A percentile compares a stretch with the other conserved stretches of the same genome.
These are phyloP conservation scores for Penicillium silybi DNA, from an alignment of 495 filamentous ascomycete genomes.

Conservation along the genomic window DNA sequence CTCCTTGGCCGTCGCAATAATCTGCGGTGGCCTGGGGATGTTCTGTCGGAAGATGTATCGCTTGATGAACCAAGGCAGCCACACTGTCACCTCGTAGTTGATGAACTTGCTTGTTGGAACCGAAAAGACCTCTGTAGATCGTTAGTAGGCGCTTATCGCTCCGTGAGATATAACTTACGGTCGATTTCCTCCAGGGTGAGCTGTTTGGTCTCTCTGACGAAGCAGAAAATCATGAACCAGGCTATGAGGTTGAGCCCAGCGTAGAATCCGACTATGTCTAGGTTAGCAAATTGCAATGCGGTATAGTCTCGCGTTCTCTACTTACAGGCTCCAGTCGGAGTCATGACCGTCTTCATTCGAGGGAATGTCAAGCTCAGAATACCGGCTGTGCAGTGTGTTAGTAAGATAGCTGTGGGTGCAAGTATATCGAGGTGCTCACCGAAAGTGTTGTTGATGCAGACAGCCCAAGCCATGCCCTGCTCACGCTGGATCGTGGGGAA, in stretches of 20 bases:
- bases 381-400: conserved; percentile 23
- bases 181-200: conserved; percentile 39
- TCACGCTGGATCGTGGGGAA: conserved; percentile 48
- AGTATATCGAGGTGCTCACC: conserved; percentile 16
- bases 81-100: conserved; percentile 34
- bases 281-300: background rate
- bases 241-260: conserved; percentile 50
- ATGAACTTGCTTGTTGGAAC: conserved; percentile 42
- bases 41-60: conserved; percentile 40
- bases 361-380: conserved; percentile 51
- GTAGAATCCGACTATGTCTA: conserved; percentile 40
- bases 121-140: conserved; percentile 38
- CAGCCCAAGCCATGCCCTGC: conserved; percentile 43
- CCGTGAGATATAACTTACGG: conserved; percentile 14
- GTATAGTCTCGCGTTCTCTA: background rate
- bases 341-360: conserved; percentile 42
- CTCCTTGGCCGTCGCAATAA: conserved; percentile 26
- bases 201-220: conserved; percentile 49
- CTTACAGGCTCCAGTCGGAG: conserved; percentile 46
- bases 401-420: background rate
- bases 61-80: conserved; percentile 44
- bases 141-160: conserved; percentile 14
- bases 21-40: conserved; percentile 31
- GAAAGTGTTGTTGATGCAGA: conserved; percentile 46
- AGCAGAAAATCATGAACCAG: conserved; percentile 47